Evolutionary conservation across 1,284 basidiomycete species (phyloP).

Genomic region (Ganoderma sp.): DNA sequence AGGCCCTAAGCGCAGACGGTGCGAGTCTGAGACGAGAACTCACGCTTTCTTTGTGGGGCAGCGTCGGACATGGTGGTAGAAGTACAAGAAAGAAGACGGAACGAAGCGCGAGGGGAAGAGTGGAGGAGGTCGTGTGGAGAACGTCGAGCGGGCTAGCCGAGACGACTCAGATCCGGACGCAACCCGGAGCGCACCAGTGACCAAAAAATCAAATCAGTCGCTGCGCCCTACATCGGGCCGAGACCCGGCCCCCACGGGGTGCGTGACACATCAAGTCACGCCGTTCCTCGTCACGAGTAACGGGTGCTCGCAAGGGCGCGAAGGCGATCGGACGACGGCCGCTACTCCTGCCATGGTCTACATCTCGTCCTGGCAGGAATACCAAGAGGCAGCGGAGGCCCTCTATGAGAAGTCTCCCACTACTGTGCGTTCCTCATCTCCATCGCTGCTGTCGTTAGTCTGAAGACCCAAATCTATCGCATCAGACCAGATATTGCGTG

Average conservation of each 20-base stretch:
- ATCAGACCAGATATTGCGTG: constrained; percentile 83
- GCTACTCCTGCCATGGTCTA: constrained; percentile 62
- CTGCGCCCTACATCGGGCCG: background rate
- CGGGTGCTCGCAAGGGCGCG: constrained; percentile 6
- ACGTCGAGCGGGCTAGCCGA: background rate
- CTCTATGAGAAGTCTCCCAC: constrained; percentile 80
- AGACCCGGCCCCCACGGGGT: background rate
- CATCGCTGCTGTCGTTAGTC: background rate
- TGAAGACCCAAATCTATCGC: constrained; percentile 23
- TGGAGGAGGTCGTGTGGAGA: constrained; percentile 5
- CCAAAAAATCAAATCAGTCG: constrained; percentile 1
- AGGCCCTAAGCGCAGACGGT: constrained; percentile 1
- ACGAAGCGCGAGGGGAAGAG: background rate
- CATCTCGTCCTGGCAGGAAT: constrained; percentile 84
- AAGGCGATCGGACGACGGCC: constrained; percentile 18
- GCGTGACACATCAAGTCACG: background rate
- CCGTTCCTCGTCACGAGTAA: constrained; percentile 9
- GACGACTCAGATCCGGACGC: background rate
- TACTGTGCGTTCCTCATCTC: constrained; percentile 55
- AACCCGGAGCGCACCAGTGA: background rate
- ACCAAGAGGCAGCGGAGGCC: constrained; percentile 83
- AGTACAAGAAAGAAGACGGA: background rate
- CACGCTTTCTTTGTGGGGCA: constrained; percentile 28
- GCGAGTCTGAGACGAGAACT: constrained; percentile 9
- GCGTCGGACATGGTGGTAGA: constrained; percentile 27